These are phyloP conservation scores for Fusarium fracticaudum DNA, from an alignment of 2,329 filamentous ascomycete genomes.

Conservation along the genomic window DNA sequence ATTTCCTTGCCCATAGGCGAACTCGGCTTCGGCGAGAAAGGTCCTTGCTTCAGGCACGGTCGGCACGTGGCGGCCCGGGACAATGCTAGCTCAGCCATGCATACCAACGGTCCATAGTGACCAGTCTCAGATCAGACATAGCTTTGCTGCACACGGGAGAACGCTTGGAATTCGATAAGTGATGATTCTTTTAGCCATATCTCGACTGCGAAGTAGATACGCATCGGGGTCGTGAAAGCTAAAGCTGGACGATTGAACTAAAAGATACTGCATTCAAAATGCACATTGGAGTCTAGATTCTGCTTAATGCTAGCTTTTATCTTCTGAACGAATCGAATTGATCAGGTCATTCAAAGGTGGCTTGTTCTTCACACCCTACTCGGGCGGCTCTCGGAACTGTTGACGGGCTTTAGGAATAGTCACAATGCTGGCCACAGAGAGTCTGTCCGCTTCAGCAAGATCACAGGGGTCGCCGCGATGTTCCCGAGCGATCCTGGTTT, in stretches of 20 bases:
- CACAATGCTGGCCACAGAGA: background rate
- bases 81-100: background rate
- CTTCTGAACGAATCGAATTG: no score
- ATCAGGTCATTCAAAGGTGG: background rate
- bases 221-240: background rate
- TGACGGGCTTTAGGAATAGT: background rate
- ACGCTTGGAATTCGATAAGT: background rate
- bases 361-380: background rate
- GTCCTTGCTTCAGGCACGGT: background rate
- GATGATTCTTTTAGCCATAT: no score
- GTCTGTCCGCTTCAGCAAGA: background rate
- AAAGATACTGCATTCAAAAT: background rate
- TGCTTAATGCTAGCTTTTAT: background rate
- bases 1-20: background rate
- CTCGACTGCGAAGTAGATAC: background rate
- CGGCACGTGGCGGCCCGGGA: background rate
- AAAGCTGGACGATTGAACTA: background rate
- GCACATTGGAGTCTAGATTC: accelerated
- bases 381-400: background rate
- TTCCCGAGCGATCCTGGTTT: background rate
- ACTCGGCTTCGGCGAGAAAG: background rate
- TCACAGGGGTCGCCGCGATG: background rate
- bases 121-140: background rate
- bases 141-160: background rate
- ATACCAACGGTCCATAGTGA: background rate